phyloP scores from a whole-genome alignment of 2,329 filamentous ascomycete species.

The Diaporthe australafricana region DNA sequence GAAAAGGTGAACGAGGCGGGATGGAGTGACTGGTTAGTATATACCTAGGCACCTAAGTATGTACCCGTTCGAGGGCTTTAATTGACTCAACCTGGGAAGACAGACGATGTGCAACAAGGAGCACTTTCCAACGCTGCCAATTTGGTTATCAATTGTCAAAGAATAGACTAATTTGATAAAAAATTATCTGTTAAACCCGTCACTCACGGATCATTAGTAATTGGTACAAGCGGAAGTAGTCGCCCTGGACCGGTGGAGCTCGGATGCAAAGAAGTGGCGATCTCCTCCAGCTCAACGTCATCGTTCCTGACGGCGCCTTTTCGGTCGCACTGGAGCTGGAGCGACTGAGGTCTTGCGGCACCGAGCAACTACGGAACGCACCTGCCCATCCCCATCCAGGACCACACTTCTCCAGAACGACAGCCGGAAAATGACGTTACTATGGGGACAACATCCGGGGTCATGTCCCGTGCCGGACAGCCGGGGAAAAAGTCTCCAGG shows the following conservation, averaged over 20 bases:
- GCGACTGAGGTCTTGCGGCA: no score
- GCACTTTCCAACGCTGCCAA: no score
- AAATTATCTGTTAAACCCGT: background rate
- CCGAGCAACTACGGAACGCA: background rate
- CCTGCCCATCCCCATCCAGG: background rate
- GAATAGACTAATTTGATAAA: no score
- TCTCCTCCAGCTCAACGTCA: slow-evolving; percentile 4
- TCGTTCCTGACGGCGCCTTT: background rate
- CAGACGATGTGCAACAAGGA: no score
- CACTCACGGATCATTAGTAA: background rate
- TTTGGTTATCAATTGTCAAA: no score
- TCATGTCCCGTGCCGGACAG: no score
- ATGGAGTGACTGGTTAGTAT: no score
- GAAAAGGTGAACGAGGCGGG: no score
- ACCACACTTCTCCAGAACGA: background rate
- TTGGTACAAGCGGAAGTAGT: background rate
- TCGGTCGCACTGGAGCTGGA: background rate
- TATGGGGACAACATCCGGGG: background rate
- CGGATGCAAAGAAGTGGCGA: background rate
- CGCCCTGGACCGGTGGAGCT: background rate
- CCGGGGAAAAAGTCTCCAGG: background rate
- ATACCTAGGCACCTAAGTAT: no score
- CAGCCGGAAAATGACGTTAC: background rate
- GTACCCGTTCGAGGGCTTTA: no score
- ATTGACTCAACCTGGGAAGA: no score